Evolutionary conservation across 2,329 filamentous ascomycete species (phyloP).

Genomic region (Colletotrichum camelliae): DNA sequence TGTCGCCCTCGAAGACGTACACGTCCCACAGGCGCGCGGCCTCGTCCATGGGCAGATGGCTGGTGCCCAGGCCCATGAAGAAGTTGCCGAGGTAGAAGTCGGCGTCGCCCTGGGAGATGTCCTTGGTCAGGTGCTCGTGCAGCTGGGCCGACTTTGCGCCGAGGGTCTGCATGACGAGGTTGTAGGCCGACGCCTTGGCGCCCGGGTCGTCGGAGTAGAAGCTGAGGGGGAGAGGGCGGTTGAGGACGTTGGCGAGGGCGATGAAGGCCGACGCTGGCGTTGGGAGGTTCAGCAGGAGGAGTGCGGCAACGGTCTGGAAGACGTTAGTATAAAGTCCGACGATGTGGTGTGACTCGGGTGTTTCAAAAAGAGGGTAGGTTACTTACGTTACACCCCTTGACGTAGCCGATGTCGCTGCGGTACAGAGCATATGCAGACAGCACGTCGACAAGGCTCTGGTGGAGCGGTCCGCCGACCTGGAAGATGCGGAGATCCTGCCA

Average conservation of each 20-base stretch:
- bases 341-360: not conserved
- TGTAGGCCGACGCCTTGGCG: conserved; percentile 73
- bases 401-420: conserved; percentile 80
- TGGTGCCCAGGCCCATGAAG: conserved; percentile 70
- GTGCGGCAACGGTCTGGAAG: conserved; percentile 71
- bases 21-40: conserved; percentile 80
- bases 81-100: conserved; percentile 63
- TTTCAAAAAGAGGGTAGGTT: not conserved
- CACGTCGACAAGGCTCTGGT: conserved; percentile 72
- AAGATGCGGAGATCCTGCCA: conserved; percentile 79
- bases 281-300: conserved; percentile 75
- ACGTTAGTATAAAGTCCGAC: conserved; percentile 22
- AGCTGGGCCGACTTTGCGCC: conserved; percentile 68
- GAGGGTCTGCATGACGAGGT: conserved; percentile 71
- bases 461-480: conserved; percentile 67
- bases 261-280: conserved; percentile 70
- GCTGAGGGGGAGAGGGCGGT: conserved; percentile 75
- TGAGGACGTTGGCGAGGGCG: conserved; percentile 77
- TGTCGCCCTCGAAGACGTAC: conserved; percentile 82
- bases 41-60: conserved; percentile 69
- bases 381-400: conserved; percentile 76
- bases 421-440: conserved; percentile 84
- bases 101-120: conserved; percentile 49
- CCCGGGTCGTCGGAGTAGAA: conserved; percentile 75
- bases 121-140: conserved; percentile 66